Conservation (phyloP, 2,329 filamentous ascomycete genomes). For the Sordariomycetes sp. region DNA sequence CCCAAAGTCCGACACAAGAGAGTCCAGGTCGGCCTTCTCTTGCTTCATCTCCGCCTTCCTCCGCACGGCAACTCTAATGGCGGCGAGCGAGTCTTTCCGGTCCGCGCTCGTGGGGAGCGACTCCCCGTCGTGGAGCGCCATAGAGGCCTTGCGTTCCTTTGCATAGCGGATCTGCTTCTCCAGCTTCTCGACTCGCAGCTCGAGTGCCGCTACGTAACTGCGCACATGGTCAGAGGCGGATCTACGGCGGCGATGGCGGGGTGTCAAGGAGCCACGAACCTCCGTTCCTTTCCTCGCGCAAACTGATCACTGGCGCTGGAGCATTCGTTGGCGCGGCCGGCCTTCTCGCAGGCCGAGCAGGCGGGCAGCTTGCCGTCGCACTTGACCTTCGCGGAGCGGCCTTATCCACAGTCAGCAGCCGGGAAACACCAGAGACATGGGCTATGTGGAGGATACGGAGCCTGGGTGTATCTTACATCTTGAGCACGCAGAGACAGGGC, state of each 20-base stretch:
- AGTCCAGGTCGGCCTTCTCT: slow-evolving; percentile 81
- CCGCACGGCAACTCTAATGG: slow-evolving; percentile 51
- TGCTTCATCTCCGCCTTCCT: slow-evolving; percentile 52
- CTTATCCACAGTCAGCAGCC: slow-evolving; percentile 20
- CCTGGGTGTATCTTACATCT: slow-evolving; percentile 41
- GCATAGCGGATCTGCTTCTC: slow-evolving; percentile 67
- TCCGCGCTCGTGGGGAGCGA: slow-evolving; percentile 28
- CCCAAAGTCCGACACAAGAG: slow-evolving; percentile 87
- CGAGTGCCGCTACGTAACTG: slow-evolving; percentile 89
- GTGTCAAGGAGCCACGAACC: slow-evolving; percentile 30
- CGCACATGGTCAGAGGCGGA: background rate
- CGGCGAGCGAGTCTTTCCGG: slow-evolving; percentile 52
- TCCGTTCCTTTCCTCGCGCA: slow-evolving; percentile 87
- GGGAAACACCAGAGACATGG: background rate
- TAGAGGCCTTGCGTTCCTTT: slow-evolving; percentile 58
- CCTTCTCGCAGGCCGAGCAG: slow-evolving; percentile 90
- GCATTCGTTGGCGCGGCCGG: slow-evolving; percentile 76
- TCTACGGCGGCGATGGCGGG: slow-evolving; percentile 1
- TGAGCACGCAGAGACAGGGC: slow-evolving; percentile 71
- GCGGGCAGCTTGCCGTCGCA: slow-evolving; percentile 94
- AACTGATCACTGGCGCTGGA: slow-evolving; percentile 95
- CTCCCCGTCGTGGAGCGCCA: slow-evolving; percentile 54
- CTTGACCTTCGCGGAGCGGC: slow-evolving; percentile 88
- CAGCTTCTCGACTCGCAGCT: slow-evolving; percentile 79
- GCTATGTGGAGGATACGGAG: background rate